Base-by-base conservation (phyloP, 495 filamentous ascomycete genomes). In the Penicillium salamii region DNA sequence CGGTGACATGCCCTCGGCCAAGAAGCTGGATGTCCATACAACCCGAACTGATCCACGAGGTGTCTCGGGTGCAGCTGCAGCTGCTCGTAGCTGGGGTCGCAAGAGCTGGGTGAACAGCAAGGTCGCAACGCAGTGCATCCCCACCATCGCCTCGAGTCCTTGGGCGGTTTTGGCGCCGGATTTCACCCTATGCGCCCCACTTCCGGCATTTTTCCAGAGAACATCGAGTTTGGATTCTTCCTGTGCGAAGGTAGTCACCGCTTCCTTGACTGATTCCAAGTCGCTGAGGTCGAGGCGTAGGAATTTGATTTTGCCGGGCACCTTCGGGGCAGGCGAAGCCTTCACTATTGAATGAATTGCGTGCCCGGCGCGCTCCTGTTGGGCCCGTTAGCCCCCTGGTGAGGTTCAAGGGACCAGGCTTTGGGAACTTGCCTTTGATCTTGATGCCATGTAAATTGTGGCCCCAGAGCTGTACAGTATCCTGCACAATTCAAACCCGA, bases 121-220 rank as follows among this genome's bases (percentile, higher is more conserved):
- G 11, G 52, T 24, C 7, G 39, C 52, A 18, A 54, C 41, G 33
- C 31, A 31, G 9, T 54, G 31, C 28, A 54, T 39, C 7, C 52
- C 52, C 19, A 54, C 36, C n/a, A 38, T 36, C 7, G 52, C 39
- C 34, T 54, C 52, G 19, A 54, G 28, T 23, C 38, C 52, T 33
- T 54, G 52, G 5, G 31, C 28, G 13, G 46, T 54, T 13, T 29
- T 49, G 7, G 39, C n/a, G 14, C 52, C 52, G 3, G 33, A 15
- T 19, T 39, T 15, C 7, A 54, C 52, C 6, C 21, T 19, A 2
- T 33, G 26, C 20, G 45, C 45, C 12, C 52, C 52, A 4, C 65
- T 47, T 5, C 68, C 76, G 4, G 65, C 72, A 39, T 79, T 79
- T 26, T 73, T 70, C 38, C 78, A 67, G 20, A 79, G 54, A 29